phyloP scores from a whole-genome alignment of 208 protist genomes.

The Histomonas meleagridis region DNA sequence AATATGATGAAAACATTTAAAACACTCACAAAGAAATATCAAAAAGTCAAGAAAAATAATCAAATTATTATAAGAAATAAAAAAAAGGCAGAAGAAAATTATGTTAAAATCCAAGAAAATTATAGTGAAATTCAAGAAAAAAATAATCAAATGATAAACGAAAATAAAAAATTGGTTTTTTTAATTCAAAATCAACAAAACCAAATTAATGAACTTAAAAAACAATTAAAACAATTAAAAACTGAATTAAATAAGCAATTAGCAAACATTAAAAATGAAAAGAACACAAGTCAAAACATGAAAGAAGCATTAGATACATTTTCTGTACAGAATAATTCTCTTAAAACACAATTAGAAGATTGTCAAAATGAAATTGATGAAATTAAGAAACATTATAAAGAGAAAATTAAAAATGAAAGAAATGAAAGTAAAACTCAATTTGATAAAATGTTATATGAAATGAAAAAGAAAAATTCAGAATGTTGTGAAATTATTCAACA shows the following conservation, averaged over 20 bases:
- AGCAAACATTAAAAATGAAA: not conserved
- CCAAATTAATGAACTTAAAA: not conserved
- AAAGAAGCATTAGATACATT: not conserved
- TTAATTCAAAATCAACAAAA: not conserved
- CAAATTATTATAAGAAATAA: not conserved
- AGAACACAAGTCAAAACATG: not conserved
- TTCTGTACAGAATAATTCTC: not conserved
- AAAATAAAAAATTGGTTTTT: too few relatives aligned
- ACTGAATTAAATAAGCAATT: not conserved
- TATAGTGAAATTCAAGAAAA: not conserved
- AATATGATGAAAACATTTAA: not conserved
- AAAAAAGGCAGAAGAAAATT: not conserved
- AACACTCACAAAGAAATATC: not conserved
- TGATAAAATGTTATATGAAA: not conserved
- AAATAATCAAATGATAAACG: not conserved
- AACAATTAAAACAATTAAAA: not conserved
- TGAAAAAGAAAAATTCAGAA: not conserved
- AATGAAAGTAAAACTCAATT: not conserved
- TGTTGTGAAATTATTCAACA: not conserved
- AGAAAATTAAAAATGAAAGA: not conserved
- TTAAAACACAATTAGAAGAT: not conserved
- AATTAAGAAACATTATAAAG: not conserved
- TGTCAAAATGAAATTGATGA: not conserved
- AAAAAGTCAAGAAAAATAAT: not conserved
- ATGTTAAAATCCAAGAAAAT: not conserved